Percentiles rank a stretch among this genome's conserved stretches.
phyloP scores from a whole-genome alignment of 78 protist species.

The Anaeramoeba flamelloides region DNA sequence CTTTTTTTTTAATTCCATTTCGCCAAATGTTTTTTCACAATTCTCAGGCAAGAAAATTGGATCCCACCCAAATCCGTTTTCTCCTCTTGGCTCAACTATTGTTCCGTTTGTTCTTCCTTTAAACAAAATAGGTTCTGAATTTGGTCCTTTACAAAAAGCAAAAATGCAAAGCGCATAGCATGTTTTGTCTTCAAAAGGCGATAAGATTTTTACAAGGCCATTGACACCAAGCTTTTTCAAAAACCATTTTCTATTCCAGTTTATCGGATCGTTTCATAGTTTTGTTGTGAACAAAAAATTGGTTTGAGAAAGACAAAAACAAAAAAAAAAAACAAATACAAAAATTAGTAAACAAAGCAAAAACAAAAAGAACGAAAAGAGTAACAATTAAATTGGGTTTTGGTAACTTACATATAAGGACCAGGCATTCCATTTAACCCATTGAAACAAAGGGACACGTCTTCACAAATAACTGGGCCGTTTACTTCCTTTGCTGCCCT shows the following conservation, averaged over 20 bases:
- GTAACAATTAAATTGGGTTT: background rate
- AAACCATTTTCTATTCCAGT: constrained; percentile 86
- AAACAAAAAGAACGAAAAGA: too few species aligned
- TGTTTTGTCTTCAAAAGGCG: constrained; percentile 58
- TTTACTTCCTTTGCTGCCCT: constrained; percentile 46
- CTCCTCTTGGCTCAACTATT: constrained; percentile 36
- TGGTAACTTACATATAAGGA: constrained; percentile 41
- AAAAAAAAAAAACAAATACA: constrained; percentile 3
- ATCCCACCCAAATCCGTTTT: constrained; percentile 43
- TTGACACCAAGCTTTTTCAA: constrained; percentile 66
- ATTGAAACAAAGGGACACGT: constrained; percentile 84
- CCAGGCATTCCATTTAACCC: constrained; percentile 87
- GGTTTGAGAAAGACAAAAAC: background rate
- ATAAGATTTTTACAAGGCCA: constrained; percentile 61
- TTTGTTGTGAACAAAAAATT: constrained; percentile 4
- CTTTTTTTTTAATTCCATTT: constrained; percentile 9
- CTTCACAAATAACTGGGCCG: constrained; percentile 78
- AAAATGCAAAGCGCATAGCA: constrained; percentile 84
- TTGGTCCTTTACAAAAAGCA: constrained; percentile 23
- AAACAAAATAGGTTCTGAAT: background rate
- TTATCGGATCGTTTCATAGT: too few species aligned
- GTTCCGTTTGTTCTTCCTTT: constrained; percentile 21
- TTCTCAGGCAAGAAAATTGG: constrained; percentile 30
- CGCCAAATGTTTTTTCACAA: constrained; percentile 17
- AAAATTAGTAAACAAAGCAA: too few species aligned